Conservation (phyloP, 768 basidiomycete genomes). For the Pleurotus cornucopiae region DNA sequence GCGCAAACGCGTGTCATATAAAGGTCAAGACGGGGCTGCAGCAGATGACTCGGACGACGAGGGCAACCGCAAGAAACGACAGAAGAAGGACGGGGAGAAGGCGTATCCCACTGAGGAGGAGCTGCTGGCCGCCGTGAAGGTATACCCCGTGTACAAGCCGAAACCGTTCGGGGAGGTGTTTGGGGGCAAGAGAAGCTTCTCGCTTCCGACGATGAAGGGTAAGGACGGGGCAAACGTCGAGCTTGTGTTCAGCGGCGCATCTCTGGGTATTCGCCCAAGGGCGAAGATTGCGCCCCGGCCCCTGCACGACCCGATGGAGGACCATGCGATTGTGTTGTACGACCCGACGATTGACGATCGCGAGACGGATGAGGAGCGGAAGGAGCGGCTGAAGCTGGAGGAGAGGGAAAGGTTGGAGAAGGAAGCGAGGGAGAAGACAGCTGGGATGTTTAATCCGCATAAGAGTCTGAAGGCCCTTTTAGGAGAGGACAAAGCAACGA, state of each 20-base stretch:
- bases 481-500: slow-evolving; percentile 68
- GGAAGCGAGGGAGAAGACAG: slow-evolving; percentile 67
- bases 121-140: slow-evolving; percentile 57
- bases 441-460: slow-evolving; percentile 82
- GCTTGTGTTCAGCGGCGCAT: slow-evolving; percentile 56
- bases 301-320: slow-evolving; percentile 95
- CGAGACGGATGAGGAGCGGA: slow-evolving; percentile 84
- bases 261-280: slow-evolving; percentile 83
- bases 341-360: slow-evolving; percentile 94
- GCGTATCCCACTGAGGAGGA: slow-evolving; percentile 60
- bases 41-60: slow-evolving; percentile 55
- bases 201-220: slow-evolving; percentile 76
- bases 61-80: slow-evolving; percentile 54
- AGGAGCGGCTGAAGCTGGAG: slow-evolving; percentile 70
- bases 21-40: slow-evolving; percentile 56
- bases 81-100: slow-evolving; percentile 52
- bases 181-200: slow-evolving; percentile 54
- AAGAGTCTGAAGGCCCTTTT: slow-evolving; percentile 81
- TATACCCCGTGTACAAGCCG: slow-evolving; percentile 76
- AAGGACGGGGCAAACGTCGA: slow-evolving; percentile 62
- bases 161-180: slow-evolving; percentile 65
- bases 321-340: slow-evolving; percentile 95
- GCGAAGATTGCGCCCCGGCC: slow-evolving; percentile 83
- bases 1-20: slow-evolving; percentile 86
- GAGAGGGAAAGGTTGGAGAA: slow-evolving; percentile 57